A percentile compares a stretch with the other conserved stretches of the same genome.
These are phyloP conservation scores for Chytriomyces sp. DNA, from an alignment of 192 early-diverging fungal species.

Conservation along the genomic window DNA sequence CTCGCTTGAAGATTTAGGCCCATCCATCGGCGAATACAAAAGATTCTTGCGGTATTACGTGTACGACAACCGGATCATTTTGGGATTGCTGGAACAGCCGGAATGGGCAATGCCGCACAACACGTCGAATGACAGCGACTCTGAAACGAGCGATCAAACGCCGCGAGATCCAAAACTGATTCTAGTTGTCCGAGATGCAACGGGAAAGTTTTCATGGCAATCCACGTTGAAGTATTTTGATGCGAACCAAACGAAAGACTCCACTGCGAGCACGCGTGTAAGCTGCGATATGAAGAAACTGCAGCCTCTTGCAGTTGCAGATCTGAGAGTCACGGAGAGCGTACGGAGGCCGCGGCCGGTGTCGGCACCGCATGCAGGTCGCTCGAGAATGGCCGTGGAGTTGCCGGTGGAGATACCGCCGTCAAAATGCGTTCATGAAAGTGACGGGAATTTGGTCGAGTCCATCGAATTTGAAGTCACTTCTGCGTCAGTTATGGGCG, in stretches of 20 bases:
- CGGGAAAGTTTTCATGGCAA: slow-evolving; percentile 75
- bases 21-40: slow-evolving; percentile 16
- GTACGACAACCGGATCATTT: slow-evolving; percentile 68
- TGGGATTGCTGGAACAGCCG: slow-evolving; percentile 71
- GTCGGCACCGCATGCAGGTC: neutral
- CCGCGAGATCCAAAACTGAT: slow-evolving; percentile 54
- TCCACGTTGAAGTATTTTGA: slow-evolving; percentile 56
- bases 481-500: no score
- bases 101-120: slow-evolving; percentile 30
- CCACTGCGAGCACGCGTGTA: neutral
- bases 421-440: no score
- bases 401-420: no score
- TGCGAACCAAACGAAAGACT: neutral
- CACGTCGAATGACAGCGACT: no score
- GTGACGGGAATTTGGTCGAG: no score
- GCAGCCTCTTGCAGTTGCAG: neutral
- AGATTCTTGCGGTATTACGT: slow-evolving; percentile 71
- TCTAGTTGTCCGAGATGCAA: slow-evolving; percentile 68
- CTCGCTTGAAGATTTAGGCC: neutral
- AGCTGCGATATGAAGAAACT: neutral
- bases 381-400: no score
- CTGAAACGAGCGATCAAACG: neutral
- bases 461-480: no score
- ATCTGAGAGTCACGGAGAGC: neutral
- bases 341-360: neutral